A percentile compares a stretch with the other conserved stretches of the same genome.
Evolutionary conservation across 768 basidiomycete genomes (phyloP).

Genomic region (Lentinus brumalis): DNA sequence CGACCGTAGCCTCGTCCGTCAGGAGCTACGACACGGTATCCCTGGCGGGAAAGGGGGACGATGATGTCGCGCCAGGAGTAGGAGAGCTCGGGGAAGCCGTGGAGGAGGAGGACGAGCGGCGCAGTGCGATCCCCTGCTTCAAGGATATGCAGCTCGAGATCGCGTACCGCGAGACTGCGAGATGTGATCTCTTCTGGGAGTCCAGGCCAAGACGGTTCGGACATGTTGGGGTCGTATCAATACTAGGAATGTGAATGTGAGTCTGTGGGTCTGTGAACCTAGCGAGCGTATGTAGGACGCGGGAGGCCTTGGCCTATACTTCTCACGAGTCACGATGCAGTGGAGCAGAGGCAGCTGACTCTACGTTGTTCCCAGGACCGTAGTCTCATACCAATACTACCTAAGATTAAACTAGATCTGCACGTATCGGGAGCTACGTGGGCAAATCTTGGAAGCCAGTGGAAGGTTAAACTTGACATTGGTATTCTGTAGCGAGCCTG

Average conservation of each 20-base stretch:
- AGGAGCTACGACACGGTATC: constrained; percentile 65
- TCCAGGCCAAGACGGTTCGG: constrained; percentile 2
- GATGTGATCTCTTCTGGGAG: constrained; percentile 38
- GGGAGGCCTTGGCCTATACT: too few species aligned
- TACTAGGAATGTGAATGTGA: background rate
- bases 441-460: too few species aligned
- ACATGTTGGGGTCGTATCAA: background rate
- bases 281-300: too few species aligned
- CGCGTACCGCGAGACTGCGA: constrained; percentile 44
- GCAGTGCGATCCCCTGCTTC: constrained; percentile 39
- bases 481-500: too few species aligned
- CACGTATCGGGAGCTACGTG: too few species aligned
- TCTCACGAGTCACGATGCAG: background rate
- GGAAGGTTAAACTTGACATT: background rate
- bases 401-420: too few species aligned
- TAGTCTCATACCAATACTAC: too few species aligned
- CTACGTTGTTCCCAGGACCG: background rate
- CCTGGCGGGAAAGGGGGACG: constrained; percentile 47
- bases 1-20: constrained; percentile 61
- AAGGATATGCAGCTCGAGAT: constrained; percentile 54
- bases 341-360: background rate
- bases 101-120: constrained; percentile 58
- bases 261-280: too few species aligned
- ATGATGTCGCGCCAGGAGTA: constrained; percentile 68
- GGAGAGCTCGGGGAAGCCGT: constrained; percentile 69